Conservation (phyloP, 371 early-diverging fungal species). For the Circinella minor region DNA sequence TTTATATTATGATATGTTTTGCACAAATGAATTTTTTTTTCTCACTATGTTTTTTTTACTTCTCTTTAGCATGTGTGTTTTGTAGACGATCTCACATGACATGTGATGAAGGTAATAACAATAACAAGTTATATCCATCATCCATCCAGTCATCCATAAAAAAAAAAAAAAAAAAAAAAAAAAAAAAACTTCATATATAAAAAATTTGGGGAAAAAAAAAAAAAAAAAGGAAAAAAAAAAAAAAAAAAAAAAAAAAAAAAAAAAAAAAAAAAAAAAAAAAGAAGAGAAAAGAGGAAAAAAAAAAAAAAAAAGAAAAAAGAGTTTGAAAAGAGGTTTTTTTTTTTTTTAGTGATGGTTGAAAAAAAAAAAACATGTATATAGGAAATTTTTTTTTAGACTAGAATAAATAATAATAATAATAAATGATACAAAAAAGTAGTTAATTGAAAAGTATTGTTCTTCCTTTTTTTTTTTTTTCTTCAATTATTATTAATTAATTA, state of each 20-base stretch:
- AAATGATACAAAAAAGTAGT: no score
- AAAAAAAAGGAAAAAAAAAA: background rate
- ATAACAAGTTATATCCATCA: background rate
- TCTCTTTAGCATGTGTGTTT: slow-evolving; percentile 69
- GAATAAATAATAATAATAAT: no score
- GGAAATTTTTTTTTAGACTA: no score
- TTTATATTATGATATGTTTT: no score
- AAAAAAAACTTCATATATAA: background rate
- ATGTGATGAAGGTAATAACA: slow-evolving; percentile 67
- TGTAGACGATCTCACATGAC: slow-evolving; percentile 85
- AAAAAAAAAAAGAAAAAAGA: background rate
- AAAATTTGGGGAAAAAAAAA: background rate
- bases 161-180: background rate
- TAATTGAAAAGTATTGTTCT: no score
- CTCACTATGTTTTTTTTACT: background rate
- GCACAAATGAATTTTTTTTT: background rate
- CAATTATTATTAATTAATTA: background rate
- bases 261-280: background rate
- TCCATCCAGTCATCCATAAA: background rate
- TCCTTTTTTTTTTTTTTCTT: background rate
- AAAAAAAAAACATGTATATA: no score
- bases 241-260: background rate
- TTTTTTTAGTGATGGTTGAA: background rate
- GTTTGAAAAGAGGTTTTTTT: background rate
- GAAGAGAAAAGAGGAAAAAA: background rate